Evolutionary conservation across 1,139 yeast species (phyloP), one percentile per base, ranked within the genome.

Genomic region (Schwanniomyces etchellsii): DNA sequence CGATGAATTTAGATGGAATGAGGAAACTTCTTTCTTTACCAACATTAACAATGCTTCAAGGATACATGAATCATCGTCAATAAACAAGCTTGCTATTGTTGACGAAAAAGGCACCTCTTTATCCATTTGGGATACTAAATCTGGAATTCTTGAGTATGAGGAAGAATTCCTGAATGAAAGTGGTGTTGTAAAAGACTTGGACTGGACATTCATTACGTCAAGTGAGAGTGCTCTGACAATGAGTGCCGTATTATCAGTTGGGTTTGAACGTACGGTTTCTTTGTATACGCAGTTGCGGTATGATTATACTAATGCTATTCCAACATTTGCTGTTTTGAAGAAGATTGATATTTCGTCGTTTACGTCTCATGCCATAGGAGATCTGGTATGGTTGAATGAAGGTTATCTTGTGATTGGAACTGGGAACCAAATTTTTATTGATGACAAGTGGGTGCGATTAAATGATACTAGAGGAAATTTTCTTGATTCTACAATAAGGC

Each of bases 351-450:
- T 89, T 3, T 67, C 77, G 2, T 67, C 69, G 27, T 82, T 71
- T 47, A 86, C 96, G 0, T 64, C 82, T 0, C 96, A 88, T 52
- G 68, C 64, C 14, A 86, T 89, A 39, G 96, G 95, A 4, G 96
- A 89, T 50, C 81, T 93, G 23, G 67, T 83, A 6, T 89, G 96
- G 96, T 60, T 89, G 35, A 69, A 73, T 33, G 77, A 80, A 42
- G 95, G 95, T 1, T 72, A 77, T 20, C 66, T 88, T 38, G 89
- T 85, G 1, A 75, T 85, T 35, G 96, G 93, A 4, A 70, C 93
- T 14, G 96, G 97, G 1, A 89, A 89, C 50, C 96, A 88, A 50
- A 69, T 89, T 30, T 86, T 83, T 45, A 70, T 88, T 30, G 85
- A 83, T 38, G 95, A 86, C 48, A 78, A 81, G 43, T 60, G 72